Conservation (phyloP, 352 stramenopile species). For the Blastocystis sp. region DNA sequence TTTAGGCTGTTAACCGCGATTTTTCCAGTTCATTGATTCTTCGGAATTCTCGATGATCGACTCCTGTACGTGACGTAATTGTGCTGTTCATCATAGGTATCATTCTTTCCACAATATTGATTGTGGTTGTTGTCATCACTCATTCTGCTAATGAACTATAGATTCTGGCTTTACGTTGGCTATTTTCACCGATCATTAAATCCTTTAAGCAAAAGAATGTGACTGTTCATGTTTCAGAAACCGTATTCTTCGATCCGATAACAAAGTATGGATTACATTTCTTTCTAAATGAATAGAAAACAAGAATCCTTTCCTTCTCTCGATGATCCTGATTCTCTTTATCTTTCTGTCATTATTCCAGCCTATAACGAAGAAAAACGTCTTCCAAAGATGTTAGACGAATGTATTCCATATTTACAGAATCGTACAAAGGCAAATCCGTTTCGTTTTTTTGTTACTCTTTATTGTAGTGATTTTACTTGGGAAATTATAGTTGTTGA, state of each 20-base stretch:
- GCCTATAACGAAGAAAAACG: constrained; percentile 79
- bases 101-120: too few species aligned
- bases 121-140: too few species aligned
- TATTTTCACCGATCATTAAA: constrained; percentile 31
- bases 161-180: background rate
- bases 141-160: too few species aligned
- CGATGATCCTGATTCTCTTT: constrained; percentile 68
- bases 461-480: constrained; percentile 65
- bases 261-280: background rate
- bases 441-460: constrained; percentile 32
- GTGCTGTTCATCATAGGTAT: too few species aligned
- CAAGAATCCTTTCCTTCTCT: constrained; percentile 58
- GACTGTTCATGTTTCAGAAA: background rate
- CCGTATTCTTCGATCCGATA: constrained; percentile 22
- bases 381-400: constrained; percentile 74
- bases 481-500: constrained; percentile 85
- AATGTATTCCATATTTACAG: constrained; percentile 74
- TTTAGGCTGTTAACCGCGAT: too few species aligned
- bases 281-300: background rate
- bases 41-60: too few species aligned
- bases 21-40: too few species aligned
- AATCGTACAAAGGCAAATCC: constrained; percentile 68
- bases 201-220: constrained; percentile 12
- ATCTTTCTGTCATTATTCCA: constrained; percentile 75
- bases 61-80: too few species aligned